phyloP scores from a whole-genome alignment of 768 basidiomycete species.

The Russula griseocarnosa region DNA sequence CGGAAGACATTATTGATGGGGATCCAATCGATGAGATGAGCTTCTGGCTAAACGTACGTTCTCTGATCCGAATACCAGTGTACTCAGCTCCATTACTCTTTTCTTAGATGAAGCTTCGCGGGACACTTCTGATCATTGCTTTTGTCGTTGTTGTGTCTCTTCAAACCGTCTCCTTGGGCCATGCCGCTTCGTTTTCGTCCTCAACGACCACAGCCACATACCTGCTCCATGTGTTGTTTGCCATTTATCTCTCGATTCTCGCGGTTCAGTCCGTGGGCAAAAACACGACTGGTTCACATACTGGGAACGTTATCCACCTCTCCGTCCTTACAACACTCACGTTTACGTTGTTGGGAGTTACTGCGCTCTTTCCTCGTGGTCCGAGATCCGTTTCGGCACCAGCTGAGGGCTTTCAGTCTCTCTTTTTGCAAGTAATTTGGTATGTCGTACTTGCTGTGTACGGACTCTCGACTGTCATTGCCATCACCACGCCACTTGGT shows the following conservation, averaged over 20 bases:
- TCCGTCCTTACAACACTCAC: slow-evolving; percentile 52
- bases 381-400: slow-evolving; percentile 31
- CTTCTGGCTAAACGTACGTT: slow-evolving; percentile 57
- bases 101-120: slow-evolving; percentile 12
- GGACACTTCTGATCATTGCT: slow-evolving; percentile 38
- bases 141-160: slow-evolving; percentile 47
- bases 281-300: slow-evolving; percentile 38
- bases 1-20: slow-evolving; percentile 66
- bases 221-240: slow-evolving; percentile 48
- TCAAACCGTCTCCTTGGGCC: slow-evolving; percentile 54
- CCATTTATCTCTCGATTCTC: slow-evolving; percentile 56
- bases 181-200: slow-evolving; percentile 39
- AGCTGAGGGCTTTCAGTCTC: slow-evolving; percentile 27
- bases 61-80: neutral
- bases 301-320: slow-evolving; percentile 52
- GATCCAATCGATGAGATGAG: slow-evolving; percentile 55
- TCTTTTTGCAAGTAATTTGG: slow-evolving; percentile 42
- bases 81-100: neutral
- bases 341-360: slow-evolving; percentile 41
- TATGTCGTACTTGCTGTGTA: slow-evolving; percentile 52
- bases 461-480: slow-evolving; percentile 41
- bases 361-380: slow-evolving; percentile 55
- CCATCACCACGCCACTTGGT: slow-evolving; percentile 57
- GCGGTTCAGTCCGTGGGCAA: slow-evolving; percentile 48
- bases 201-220: slow-evolving; percentile 37